These are phyloP conservation scores for Whalleya microplaca DNA, from an alignment of 2,329 filamentous ascomycete species.

Conservation along the genomic window DNA sequence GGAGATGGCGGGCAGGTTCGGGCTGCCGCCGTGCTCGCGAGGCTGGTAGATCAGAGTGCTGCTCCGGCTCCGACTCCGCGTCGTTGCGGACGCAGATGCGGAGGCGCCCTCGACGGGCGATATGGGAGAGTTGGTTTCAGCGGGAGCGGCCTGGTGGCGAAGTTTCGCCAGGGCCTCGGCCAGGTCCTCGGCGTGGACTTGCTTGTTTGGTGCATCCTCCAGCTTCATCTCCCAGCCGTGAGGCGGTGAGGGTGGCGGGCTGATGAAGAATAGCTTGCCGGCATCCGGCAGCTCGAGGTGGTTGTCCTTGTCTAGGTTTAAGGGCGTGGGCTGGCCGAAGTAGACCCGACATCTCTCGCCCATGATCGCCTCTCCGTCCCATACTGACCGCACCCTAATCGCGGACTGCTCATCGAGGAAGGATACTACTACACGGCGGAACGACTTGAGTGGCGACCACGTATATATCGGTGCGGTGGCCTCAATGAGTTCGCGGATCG, in stretches of 20 bases:
- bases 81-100: slow-evolving; percentile 12
- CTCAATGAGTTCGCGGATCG: slow-evolving; percentile 72
- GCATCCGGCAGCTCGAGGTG: slow-evolving; percentile 70
- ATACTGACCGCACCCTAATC: slow-evolving; percentile 70
- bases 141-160: slow-evolving; percentile 48
- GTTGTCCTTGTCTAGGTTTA: slow-evolving; percentile 53
- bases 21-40: slow-evolving; percentile 56
- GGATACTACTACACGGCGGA: slow-evolving; percentile 79
- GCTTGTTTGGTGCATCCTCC: slow-evolving; percentile 72
- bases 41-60: slow-evolving; percentile 70
- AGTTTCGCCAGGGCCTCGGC: slow-evolving; percentile 68
- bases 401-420: slow-evolving; percentile 74
- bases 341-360: slow-evolving; percentile 71
- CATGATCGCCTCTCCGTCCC: slow-evolving; percentile 75
- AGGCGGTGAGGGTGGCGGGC: slow-evolving; percentile 68
- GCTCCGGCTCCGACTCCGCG: slow-evolving; percentile 58
- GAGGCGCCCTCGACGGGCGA: slow-evolving; percentile 44
- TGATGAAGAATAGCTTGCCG: slow-evolving; percentile 75
- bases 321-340: slow-evolving; percentile 66
- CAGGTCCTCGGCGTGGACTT: slow-evolving; percentile 70
- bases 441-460: slow-evolving; percentile 80
- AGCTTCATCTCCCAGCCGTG: slow-evolving; percentile 71
- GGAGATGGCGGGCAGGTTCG: slow-evolving; percentile 65
- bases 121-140: slow-evolving; percentile 35
- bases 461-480: slow-evolving; percentile 73